Conservation (phyloP, 257 asterid genomes). For the Gentiana straminea region DNA sequence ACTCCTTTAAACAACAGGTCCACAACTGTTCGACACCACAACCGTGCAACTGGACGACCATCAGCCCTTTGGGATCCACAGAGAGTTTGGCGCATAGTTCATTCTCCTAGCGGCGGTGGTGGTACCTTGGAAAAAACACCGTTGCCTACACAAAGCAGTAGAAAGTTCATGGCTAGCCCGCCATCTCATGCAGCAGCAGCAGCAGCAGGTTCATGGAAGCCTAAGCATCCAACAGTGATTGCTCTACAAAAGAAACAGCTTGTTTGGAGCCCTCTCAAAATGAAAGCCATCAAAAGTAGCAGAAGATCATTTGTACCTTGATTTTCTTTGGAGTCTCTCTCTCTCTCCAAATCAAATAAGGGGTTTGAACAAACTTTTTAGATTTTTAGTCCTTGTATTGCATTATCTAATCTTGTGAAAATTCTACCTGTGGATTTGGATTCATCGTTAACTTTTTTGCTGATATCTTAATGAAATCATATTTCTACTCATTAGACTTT, state of each 20-base stretch:
- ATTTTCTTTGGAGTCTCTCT: too few species aligned
- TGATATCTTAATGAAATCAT: too few species aligned
- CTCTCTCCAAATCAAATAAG: neutral
- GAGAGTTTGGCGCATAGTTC: constrained; percentile 49
- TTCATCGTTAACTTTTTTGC: neutral
- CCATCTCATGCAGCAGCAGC: constrained; percentile 16
- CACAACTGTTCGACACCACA: constrained; percentile 23
- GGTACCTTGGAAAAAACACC: constrained; percentile 43
- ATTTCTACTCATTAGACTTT: too few species aligned
- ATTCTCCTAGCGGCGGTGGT: constrained; percentile 34
- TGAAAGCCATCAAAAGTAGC: constrained; percentile 20
- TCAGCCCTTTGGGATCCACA: constrained; percentile 78
- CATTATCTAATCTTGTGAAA: neutral
- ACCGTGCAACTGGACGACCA: constrained; percentile 51
- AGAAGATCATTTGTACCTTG: constrained; percentile 16
- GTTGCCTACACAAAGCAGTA: constrained; percentile 36
- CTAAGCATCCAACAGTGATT: constrained; percentile 35
- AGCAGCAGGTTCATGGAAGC: constrained; percentile 32
- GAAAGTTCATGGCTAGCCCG: constrained; percentile 48
- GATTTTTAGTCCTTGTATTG: neutral
- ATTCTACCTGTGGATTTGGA: constrained; percentile 8
- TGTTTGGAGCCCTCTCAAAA: constrained; percentile 36
- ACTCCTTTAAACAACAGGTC: constrained; percentile 38
- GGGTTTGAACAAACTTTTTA: neutral
- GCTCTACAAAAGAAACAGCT: constrained; percentile 30